Evolutionary conservation across 2,329 filamentous ascomycete genomes (phyloP).

Genomic region (Exserohilum turcica): DNA sequence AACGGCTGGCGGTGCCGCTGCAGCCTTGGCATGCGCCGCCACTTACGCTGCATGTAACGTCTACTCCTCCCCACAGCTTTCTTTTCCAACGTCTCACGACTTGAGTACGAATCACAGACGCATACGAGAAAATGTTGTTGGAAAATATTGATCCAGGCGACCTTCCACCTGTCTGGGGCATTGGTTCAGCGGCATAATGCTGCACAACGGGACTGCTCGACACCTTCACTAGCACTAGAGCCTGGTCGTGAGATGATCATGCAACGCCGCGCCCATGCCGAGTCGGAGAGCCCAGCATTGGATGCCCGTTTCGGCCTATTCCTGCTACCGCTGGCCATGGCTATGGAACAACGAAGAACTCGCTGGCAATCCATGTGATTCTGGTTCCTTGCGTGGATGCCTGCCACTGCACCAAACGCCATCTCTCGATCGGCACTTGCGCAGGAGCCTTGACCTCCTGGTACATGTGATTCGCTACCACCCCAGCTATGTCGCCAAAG

Average conservation of each 20-base stretch:
- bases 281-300: conserved; percentile 15
- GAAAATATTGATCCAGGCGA: background rate
- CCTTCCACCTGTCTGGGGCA: background rate
- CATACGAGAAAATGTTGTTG: background rate
- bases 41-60: conserved; percentile 22
- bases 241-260: conserved; percentile 9
- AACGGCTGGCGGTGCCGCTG: conserved; percentile 11
- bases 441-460: background rate
- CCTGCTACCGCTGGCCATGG: conserved; percentile 5
- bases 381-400: background rate
- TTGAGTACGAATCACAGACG: background rate
- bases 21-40: conserved; percentile 18
- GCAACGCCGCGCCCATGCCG: conserved; percentile 21
- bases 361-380: background rate
- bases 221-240: background rate
- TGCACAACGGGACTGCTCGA: background rate
- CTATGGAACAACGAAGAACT: background rate
- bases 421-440: background rate
- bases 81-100: background rate
- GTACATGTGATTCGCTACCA: background rate
- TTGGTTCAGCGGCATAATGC: background rate
- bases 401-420: background rate
- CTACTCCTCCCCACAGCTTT: conserved; percentile 7
- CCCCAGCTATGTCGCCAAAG: too few species aligned
- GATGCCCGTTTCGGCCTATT: conserved; percentile 11